phyloP scores from a whole-genome alignment of 2,329 filamentous ascomycete species.

The Laburnicola sp. region DNA sequence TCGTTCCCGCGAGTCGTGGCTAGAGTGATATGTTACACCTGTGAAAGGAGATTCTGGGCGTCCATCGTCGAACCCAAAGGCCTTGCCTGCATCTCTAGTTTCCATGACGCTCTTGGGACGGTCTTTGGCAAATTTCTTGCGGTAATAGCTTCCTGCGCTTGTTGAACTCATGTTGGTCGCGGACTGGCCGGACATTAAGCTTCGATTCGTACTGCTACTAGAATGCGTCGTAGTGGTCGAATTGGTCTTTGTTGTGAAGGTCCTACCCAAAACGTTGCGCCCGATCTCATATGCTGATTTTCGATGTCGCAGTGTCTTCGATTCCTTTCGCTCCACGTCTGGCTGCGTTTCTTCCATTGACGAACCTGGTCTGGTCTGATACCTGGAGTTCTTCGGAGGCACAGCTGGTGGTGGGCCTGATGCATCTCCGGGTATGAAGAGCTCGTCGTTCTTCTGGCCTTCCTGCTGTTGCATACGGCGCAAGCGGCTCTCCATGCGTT shows the following conservation, averaged over 20 bases:
- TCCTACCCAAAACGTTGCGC: conserved; percentile 70
- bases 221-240: conserved; percentile 69
- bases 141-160: conserved; percentile 88
- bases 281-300: conserved; percentile 81
- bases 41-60: conserved; percentile 64
- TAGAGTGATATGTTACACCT: conserved; percentile 87
- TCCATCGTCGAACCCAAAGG: conserved; percentile 42
- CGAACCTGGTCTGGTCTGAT: conserved; percentile 45
- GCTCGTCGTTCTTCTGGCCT: conserved; percentile 49
- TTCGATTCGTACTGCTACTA: conserved; percentile 75
- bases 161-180: conserved; percentile 91
- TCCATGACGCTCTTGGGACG: conserved; percentile 68
- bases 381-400: conserved; percentile 59
- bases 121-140: conserved; percentile 63
- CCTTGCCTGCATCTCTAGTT: conserved; percentile 50
- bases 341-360: conserved; percentile 40
- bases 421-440: conserved; percentile 51
- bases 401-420: conserved; percentile 60
- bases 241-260: conserved; percentile 85
- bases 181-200: conserved; percentile 90
- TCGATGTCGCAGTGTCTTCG: conserved; percentile 57
- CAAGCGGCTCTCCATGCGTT: conserved; percentile 86
- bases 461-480: conserved; percentile 65
- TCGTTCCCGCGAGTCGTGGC: conserved; percentile 69
- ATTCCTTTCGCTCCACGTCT: conserved; percentile 36